These are phyloP conservation scores for Pontederia paniculata DNA, from an alignment of 176 grass and related monocot genomes.

Conservation along the genomic window DNA sequence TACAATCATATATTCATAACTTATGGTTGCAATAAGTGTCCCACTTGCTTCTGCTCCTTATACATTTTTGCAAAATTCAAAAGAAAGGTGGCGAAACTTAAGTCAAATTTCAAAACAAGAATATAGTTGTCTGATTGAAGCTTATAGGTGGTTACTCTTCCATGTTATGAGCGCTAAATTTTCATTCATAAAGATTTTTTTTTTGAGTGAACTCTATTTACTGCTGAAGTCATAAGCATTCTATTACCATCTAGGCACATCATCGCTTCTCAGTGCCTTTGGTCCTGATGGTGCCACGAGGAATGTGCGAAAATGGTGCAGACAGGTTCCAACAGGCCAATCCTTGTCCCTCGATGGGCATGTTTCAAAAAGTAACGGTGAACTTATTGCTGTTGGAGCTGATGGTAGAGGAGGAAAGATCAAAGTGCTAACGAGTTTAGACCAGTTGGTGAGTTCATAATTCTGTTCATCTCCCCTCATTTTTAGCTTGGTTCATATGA, in stretches of 20 bases:
- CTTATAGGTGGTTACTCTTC: too few relatives aligned
- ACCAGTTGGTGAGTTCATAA: constrained; percentile 33
- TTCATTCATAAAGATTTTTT: too few relatives aligned
- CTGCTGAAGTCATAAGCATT: background rate
- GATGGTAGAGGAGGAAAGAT: constrained; percentile 77
- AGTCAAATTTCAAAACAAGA: too few relatives aligned
- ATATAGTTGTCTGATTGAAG: too few relatives aligned
- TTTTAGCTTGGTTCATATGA: constrained; percentile 1
- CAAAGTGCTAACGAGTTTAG: constrained; percentile 60
- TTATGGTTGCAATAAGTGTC: too few relatives aligned
- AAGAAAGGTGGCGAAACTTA: too few relatives aligned
- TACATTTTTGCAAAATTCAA: too few relatives aligned
- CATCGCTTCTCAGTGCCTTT: constrained; percentile 3
- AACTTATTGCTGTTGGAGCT: constrained; percentile 61
- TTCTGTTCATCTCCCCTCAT: background rate
- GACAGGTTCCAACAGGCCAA: constrained; percentile 4
- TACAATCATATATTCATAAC: too few relatives aligned
- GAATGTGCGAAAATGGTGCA: constrained; percentile 60
- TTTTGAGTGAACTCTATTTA: background rate
- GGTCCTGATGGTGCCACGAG: constrained; percentile 32
- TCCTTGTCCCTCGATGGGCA: constrained; percentile 15
- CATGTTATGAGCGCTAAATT: too few relatives aligned
- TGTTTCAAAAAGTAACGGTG: constrained; percentile 30
- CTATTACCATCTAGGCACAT: constrained; percentile 27
- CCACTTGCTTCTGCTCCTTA: too few relatives aligned